Conservation (phyloP, 768 basidiomycete species). For the Pleurotus platypus region DNA sequence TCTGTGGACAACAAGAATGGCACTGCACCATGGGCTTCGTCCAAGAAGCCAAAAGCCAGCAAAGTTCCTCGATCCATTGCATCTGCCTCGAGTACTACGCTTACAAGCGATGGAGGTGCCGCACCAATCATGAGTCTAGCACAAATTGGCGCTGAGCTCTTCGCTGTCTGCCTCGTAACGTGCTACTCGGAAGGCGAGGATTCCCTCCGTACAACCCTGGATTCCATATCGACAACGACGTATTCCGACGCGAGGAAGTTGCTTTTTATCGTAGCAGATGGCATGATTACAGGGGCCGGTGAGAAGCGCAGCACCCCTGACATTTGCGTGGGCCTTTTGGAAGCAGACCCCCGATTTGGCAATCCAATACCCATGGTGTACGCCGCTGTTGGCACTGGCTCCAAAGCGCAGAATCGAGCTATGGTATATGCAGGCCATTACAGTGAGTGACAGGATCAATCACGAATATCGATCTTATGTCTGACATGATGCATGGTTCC, state of each 20-base stretch:
- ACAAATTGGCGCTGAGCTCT: slow-evolving; percentile 92
- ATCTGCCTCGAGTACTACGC: slow-evolving; percentile 56
- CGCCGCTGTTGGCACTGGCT: slow-evolving; percentile 83
- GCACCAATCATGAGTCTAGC: slow-evolving; percentile 77
- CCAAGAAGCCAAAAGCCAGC: slow-evolving; percentile 41
- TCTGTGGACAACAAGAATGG: slow-evolving; percentile 89
- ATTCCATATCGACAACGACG: slow-evolving; percentile 85
- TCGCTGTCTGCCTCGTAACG: slow-evolving; percentile 92
- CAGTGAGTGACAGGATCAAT: slow-evolving; percentile 51
- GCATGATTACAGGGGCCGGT: slow-evolving; percentile 97
- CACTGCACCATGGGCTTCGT: slow-evolving; percentile 90
- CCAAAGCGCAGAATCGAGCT: slow-evolving; percentile 88
- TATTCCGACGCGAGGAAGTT: slow-evolving; percentile 94
- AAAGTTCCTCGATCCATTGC: slow-evolving; percentile 49
- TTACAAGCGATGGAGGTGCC: slow-evolving; percentile 33
- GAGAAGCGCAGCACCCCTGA: slow-evolving; percentile 97
- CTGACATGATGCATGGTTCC: slow-evolving; percentile 4
- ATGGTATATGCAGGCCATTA: slow-evolving; percentile 99
- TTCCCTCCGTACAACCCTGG: slow-evolving; percentile 85
- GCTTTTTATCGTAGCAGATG: slow-evolving; percentile 92
- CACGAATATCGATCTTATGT: background rate
- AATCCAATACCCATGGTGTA: slow-evolving; percentile 96
- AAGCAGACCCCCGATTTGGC: slow-evolving; percentile 93
- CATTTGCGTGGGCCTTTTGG: slow-evolving; percentile 87
- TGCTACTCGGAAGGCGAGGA: slow-evolving; percentile 98